Evolutionary conservation across 139 green algal genomes (phyloP).

Genomic region (Chlamydomonas sp.): DNA sequence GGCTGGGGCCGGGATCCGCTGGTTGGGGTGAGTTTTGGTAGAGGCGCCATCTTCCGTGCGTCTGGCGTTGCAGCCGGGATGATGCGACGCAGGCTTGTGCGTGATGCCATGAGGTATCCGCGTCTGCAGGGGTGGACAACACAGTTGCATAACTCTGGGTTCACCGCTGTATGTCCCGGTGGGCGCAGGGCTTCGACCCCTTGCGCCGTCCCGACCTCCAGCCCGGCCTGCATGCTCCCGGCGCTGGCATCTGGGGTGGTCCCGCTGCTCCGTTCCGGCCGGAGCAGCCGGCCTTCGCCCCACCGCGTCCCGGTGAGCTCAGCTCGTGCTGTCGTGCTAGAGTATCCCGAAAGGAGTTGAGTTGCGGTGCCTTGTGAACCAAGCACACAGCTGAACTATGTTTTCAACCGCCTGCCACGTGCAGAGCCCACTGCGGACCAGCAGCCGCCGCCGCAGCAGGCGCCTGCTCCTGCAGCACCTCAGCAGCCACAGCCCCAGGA

Average conservation of each 20-base stretch:
- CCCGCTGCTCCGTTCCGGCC: background rate
- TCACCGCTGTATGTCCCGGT: background rate
- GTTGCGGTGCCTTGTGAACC: no score
- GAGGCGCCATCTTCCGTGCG: no score
- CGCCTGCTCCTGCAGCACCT: constrained; percentile 3
- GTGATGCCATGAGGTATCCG: no score
- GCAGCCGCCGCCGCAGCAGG: constrained; percentile 35
- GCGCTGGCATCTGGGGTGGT: constrained; percentile 12
- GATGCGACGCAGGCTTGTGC: no score
- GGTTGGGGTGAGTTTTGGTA: background rate
- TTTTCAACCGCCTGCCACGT: background rate
- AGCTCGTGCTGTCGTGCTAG: background rate
- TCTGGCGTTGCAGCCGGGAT: no score
- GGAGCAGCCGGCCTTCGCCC: constrained; percentile 4
- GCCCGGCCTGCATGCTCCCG: background rate
- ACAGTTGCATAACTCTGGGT: no score
- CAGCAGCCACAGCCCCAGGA: background rate
- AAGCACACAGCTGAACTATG: no score
- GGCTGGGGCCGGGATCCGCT: constrained; percentile 29
- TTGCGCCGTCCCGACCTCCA: constrained; percentile 24
- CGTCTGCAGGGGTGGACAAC: no score
- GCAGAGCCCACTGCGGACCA: background rate
- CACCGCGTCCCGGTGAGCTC: background rate
- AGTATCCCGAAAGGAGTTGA: background rate
- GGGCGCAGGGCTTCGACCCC: constrained; percentile 28